phyloP scores from a whole-genome alignment of 75 land plant species.

The Chamaecyparis obtusa region DNA sequence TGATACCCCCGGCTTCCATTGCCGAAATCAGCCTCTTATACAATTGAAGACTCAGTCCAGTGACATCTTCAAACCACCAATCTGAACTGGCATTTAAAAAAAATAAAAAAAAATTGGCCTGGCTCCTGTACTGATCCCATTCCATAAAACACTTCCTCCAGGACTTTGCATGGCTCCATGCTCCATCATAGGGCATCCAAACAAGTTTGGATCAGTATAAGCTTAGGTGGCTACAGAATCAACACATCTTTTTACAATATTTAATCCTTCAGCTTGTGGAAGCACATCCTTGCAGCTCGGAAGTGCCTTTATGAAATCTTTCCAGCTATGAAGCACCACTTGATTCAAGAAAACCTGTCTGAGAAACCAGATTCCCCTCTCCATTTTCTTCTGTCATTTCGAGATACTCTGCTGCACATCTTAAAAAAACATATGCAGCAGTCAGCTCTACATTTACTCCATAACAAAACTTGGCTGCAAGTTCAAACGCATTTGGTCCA shows the following conservation, averaged over 20 bases:
- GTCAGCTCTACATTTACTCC: conserved; percentile 83
- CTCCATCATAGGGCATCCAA: conserved; percentile 77
- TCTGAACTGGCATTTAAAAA: conserved; percentile 54
- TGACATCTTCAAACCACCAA: conserved; percentile 92
- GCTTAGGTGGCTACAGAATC: conserved; percentile 73
- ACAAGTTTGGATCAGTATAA: conserved; percentile 69
- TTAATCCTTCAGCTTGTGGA: conserved; percentile 63
- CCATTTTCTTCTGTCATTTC: conserved; percentile 86
- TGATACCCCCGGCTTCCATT: conserved; percentile 67
- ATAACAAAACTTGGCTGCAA: conserved; percentile 87
- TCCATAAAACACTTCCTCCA: conserved; percentile 89
- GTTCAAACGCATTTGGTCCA: conserved; percentile 83
- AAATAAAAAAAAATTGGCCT: too few relatives aligned
- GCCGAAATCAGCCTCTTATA: conserved; percentile 61
- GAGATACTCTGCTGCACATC: conserved; percentile 79
- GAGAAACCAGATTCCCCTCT: conserved; percentile 73
- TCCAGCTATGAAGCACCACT: conserved; percentile 74
- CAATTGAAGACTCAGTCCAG: conserved; percentile 57
- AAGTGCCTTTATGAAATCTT: conserved; percentile 70
- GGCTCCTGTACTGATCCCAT: conserved; percentile 90
- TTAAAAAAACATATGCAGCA: conserved; percentile 61
- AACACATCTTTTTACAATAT: conserved; percentile 59
- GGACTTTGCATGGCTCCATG: conserved; percentile 80
- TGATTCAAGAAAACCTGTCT: conserved; percentile 72
- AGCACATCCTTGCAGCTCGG: conserved; percentile 66